Evolutionary conservation across 2,329 filamentous ascomycete species (phyloP).

Genomic region (Aureobasidium subglaciale): DNA sequence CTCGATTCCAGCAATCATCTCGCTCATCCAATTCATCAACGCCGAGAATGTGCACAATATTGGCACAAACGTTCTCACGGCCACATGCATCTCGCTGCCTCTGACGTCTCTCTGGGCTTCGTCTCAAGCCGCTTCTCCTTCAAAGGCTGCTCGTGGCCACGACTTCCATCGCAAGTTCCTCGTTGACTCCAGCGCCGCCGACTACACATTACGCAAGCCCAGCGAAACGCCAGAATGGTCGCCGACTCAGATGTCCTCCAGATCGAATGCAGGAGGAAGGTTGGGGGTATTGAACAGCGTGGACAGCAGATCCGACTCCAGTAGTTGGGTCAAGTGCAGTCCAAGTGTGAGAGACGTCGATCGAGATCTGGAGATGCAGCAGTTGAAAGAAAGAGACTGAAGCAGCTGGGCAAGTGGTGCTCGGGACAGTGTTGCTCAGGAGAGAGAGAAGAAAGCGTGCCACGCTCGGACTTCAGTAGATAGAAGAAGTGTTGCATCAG

Average conservation of each 20-base stretch:
- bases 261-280: neutral
- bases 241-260: neutral
- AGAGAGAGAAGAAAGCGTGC: neutral
- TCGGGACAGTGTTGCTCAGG: no score
- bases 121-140: constrained; percentile 24
- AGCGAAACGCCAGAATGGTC: neutral
- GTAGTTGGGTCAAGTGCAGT: neutral
- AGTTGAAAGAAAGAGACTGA: constrained; percentile 13
- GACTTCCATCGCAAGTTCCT: constrained; percentile 18
- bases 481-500: no score
- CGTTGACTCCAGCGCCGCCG: constrained; percentile 4
- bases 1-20: constrained; percentile 48
- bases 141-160: constrained; percentile 13
- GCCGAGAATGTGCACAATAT: constrained; percentile 44
- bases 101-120: constrained; percentile 61
- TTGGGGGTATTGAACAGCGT: constrained; percentile 7
- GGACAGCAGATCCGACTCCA: neutral
- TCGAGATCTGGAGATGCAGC: constrained; percentile 19
- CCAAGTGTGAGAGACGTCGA: constrained; percentile 3
- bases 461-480: neutral
- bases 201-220: neutral
- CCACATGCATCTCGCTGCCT: constrained; percentile 57
- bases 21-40: constrained; percentile 48
- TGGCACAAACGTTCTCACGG: constrained; percentile 47
- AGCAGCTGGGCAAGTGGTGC: neutral